Conservation (phyloP, 768 basidiomycete genomes). For the Gymnopilus dilepis region DNA sequence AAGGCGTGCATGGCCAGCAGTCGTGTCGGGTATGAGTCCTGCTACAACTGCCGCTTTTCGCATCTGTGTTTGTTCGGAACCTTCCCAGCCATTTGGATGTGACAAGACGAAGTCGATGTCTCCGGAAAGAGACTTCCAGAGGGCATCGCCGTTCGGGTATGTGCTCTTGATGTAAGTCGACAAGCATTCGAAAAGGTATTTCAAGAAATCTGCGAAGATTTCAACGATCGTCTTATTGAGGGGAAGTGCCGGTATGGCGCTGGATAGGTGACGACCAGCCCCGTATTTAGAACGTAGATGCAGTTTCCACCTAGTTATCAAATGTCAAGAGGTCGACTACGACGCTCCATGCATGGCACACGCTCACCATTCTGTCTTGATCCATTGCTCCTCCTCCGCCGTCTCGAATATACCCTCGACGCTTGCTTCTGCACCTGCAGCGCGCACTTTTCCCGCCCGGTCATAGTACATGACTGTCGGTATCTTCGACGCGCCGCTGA, state of each 20-base stretch:
- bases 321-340: not conserved
- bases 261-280: constrained; percentile 18
- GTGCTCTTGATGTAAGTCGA: constrained; percentile 43
- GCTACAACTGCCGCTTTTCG: constrained; percentile 54
- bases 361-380: constrained; percentile 51
- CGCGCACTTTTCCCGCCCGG: constrained; percentile 38
- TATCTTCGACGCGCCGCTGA: constrained; percentile 46
- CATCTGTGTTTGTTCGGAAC: constrained; percentile 57
- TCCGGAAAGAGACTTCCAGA: constrained; percentile 41
- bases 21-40: constrained; percentile 49
- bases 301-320: constrained; percentile 35
- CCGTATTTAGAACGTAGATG: constrained; percentile 37
- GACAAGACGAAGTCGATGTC: constrained; percentile 47
- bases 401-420: constrained; percentile 42
- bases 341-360: constrained; percentile 6
- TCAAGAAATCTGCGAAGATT: constrained; percentile 49
- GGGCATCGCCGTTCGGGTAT: constrained; percentile 39
- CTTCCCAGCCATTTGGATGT: constrained; percentile 66
- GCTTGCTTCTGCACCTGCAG: constrained; percentile 53
- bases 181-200: constrained; percentile 44
- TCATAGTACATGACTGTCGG: constrained; percentile 48
- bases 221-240: constrained; percentile 31
- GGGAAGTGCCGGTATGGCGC: constrained; percentile 41
- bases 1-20: constrained; percentile 46
- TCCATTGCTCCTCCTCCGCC: constrained; percentile 50